Evolutionary conservation across 257 asterid genomes (phyloP).

Genomic region (Forsythia viridissima): DNA sequence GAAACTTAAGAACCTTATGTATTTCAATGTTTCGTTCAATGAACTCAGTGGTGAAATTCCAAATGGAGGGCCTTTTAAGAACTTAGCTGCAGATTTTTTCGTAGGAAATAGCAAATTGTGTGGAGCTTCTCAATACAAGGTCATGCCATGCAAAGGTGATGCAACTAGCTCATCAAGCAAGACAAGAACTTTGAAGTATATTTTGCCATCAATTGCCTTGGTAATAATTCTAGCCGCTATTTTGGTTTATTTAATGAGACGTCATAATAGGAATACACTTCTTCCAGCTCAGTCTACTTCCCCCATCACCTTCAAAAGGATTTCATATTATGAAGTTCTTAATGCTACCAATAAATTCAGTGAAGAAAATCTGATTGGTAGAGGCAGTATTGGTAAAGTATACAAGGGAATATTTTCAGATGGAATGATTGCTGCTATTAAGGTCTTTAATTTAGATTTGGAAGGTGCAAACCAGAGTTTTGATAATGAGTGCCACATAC

Average conservation of each 20-base stretch:
- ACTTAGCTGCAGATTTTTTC: neutral
- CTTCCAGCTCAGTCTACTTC: neutral
- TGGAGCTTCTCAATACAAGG: neutral
- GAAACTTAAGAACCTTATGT: neutral
- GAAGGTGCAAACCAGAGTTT: too few species aligned
- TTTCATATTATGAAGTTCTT: neutral
- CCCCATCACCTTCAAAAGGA: neutral
- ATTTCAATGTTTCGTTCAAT: constrained; percentile 8
- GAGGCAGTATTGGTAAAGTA: neutral
- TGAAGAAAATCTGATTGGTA: neutral
- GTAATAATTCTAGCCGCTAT: neutral
- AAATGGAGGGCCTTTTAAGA: neutral
- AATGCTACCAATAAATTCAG: neutral
- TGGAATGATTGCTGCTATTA: neutral
- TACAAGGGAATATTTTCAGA: too few species aligned
- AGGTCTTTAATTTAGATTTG: neutral
- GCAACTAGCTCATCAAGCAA: neutral
- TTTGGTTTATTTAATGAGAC: neutral
- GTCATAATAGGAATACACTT: neutral
- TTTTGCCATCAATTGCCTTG: neutral
- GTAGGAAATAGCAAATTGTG: neutral
- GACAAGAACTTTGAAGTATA: neutral
- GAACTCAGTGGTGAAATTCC: constrained; percentile 4
- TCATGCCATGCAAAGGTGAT: neutral
- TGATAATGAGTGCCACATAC: too few species aligned